These are phyloP conservation scores for Trichoderma sp. DNA, from an alignment of 2,329 filamentous ascomycete species.

Conservation along the genomic window DNA sequence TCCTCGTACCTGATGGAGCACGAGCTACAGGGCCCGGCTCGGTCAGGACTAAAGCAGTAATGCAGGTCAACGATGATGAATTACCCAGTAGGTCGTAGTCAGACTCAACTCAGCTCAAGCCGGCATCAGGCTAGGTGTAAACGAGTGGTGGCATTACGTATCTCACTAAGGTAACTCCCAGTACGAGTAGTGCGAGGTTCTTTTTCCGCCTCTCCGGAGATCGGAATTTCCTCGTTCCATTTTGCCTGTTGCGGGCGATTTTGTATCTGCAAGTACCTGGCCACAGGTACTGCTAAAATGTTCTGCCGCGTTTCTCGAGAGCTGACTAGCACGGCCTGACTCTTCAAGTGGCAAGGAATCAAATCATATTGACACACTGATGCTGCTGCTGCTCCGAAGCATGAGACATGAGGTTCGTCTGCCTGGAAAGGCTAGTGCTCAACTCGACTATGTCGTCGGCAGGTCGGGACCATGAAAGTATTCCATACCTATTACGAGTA, in stretches of 20 bases:
- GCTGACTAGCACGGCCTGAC: neutral
- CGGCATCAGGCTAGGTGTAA: neutral
- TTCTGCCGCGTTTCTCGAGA: neutral
- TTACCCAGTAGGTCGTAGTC: slow-evolving; percentile 2
- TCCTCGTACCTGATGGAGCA: neutral
- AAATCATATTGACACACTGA: neutral
- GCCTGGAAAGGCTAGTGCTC: neutral
- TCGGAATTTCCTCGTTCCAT: neutral
- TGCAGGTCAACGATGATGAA: slow-evolving; percentile 14
- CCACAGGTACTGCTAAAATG: neutral
- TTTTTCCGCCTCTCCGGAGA: slow-evolving; percentile 11
- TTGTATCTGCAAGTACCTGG: neutral
- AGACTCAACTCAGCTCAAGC: slow-evolving; percentile 10
- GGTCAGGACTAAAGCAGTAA: slow-evolving; percentile 7
- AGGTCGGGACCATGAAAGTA: neutral
- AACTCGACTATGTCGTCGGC: neutral
- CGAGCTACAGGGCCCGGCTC: neutral
- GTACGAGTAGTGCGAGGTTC: neutral
- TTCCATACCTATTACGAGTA: neutral
- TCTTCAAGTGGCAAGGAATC: neutral
- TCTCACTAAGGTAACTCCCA: neutral
- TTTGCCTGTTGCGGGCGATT: neutral
- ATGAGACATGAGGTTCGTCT: no score
- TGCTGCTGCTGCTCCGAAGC: neutral
- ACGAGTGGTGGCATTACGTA: neutral